Percentiles rank a stretch among this genome's conserved stretches.
These are phyloP conservation scores for Larix kaempferi DNA, from an alignment of 75 land plant species.

Conservation along the genomic window DNA sequence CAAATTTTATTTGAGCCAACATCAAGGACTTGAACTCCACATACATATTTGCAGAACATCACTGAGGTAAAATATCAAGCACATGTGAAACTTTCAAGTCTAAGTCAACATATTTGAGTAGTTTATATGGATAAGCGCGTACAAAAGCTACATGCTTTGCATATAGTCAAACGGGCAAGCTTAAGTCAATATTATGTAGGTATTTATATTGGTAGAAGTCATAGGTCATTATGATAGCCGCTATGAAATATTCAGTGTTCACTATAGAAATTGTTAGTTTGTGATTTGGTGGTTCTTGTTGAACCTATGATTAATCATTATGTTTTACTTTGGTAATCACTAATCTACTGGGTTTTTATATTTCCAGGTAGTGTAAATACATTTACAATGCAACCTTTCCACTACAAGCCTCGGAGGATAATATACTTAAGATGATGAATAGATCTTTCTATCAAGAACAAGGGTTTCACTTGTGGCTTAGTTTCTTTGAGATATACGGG, in stretches of 20 bases:
- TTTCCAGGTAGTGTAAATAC: slow-evolving; percentile 97
- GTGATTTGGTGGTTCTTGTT: background rate
- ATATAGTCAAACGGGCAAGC: slow-evolving; percentile 92
- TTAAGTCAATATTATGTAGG: background rate
- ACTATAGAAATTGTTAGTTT: background rate
- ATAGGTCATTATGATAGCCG: background rate
- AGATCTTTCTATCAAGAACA: slow-evolving; percentile 74
- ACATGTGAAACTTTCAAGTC: too few relatives aligned
- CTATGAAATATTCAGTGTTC: background rate
- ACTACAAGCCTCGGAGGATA: slow-evolving; percentile 83
- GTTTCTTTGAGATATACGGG: slow-evolving; percentile 98
- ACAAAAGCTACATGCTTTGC: slow-evolving; percentile 99
- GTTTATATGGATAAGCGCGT: too few relatives aligned
- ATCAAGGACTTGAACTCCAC: too few relatives aligned
- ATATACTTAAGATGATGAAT: slow-evolving; percentile 70
- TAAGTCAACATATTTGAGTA: too few relatives aligned
- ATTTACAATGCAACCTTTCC: slow-evolving; percentile 98
- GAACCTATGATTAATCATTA: background rate
- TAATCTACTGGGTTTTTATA: background rate
- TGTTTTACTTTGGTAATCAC: background rate
- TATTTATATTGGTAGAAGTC: background rate
- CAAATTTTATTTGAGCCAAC: too few relatives aligned
- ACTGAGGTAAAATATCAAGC: too few relatives aligned
- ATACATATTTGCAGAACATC: too few relatives aligned
- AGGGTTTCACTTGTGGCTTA: slow-evolving; percentile 85